Evolutionary conservation across 495 filamentous ascomycete species (phyloP).

Genomic region (Trichoderma reesei): DNA sequence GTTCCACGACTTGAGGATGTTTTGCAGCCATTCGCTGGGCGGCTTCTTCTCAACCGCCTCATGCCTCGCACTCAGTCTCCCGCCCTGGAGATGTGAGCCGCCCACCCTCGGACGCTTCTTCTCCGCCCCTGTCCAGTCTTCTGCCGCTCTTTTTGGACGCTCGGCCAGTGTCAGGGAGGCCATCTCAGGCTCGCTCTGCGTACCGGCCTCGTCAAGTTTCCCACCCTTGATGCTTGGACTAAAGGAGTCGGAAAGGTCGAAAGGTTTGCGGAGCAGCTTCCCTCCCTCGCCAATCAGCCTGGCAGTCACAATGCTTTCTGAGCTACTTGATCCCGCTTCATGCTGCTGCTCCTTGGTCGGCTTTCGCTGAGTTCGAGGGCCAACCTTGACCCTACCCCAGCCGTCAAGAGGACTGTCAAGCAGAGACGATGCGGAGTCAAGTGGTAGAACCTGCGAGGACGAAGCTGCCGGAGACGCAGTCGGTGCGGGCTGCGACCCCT

Average conservation of each 20-base stretch:
- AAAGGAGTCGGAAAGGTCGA: constrained; percentile 12
- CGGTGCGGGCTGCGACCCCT: neutral
- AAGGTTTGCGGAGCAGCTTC: constrained; percentile 27
- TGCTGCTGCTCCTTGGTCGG: neutral
- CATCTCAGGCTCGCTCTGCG: no score
- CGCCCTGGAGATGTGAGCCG: neutral
- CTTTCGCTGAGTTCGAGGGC: constrained; percentile 11
- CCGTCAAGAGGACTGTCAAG: constrained; percentile 36
- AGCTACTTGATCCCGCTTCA: neutral
- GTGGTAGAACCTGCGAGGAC: neutral
- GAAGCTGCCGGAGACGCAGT: neutral
- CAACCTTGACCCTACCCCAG: constrained; percentile 64
- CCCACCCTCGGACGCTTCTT: neutral
- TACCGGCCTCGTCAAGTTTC: neutral
- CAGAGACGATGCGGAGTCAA: neutral
- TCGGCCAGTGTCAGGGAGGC: neutral
- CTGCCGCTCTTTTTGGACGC: neutral
- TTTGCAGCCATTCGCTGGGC: constrained; percentile 29
- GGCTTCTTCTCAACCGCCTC: constrained; percentile 14
- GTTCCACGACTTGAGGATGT: constrained; percentile 27
- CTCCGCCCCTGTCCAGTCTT: neutral
- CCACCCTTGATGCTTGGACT: neutral
- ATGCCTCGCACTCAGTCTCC: constrained; percentile 11
- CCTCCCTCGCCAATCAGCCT: constrained; percentile 25
- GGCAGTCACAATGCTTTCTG: neutral